These are phyloP conservation scores for Centella asiatica DNA, from an alignment of 129 eudicot species.

Conservation along the genomic window DNA sequence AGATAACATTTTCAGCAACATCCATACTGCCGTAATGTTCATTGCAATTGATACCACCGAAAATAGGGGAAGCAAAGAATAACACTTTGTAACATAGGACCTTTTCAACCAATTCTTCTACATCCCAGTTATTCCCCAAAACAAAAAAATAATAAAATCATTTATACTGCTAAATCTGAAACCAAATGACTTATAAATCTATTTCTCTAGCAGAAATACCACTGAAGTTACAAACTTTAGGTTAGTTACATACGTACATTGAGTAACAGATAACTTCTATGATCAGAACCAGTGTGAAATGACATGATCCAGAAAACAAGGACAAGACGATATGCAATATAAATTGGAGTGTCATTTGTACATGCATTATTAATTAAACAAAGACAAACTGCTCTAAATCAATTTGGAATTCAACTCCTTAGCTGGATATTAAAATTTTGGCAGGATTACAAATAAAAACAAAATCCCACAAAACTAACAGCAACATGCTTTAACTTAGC, in stretches of 20 bases:
- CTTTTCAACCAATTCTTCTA: neutral
- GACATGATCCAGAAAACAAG: no score
- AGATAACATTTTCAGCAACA: neutral
- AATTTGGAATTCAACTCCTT: no score
- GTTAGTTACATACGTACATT: neutral
- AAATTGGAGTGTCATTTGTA: no score
- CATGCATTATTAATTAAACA: no score
- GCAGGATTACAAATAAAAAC: no score
- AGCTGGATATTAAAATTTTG: no score
- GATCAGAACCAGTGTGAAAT: neutral
- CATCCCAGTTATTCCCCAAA: neutral
- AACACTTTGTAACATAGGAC: neutral
- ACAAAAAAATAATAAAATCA: neutral
- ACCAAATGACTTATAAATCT: neutral
- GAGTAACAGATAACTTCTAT: neutral
- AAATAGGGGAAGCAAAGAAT: neutral
- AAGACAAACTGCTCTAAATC: no score
- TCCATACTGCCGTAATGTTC: neutral
- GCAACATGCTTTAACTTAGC: no score
- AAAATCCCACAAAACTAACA: no score
- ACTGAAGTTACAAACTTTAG: neutral
- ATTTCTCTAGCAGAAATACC: neutral
- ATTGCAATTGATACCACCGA: neutral
- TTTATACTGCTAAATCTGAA: no score
- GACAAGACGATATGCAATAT: no score